These are phyloP conservation scores for Martensiomyces pterosporus DNA, from an alignment of 192 early-diverging fungal species.

Conservation along the genomic window DNA sequence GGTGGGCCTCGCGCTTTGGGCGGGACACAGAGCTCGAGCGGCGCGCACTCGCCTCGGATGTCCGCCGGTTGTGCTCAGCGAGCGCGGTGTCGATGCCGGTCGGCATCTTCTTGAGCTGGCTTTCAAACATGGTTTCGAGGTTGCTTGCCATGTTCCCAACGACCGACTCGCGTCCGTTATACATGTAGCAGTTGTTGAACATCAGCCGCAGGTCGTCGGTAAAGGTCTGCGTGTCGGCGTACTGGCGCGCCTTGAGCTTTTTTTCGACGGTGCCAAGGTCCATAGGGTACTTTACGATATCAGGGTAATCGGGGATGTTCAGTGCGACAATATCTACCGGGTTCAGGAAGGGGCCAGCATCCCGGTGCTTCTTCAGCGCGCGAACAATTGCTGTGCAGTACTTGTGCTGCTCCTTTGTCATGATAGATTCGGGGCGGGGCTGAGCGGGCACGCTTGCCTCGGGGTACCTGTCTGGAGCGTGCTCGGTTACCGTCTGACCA, in stretches of 20 bases:
- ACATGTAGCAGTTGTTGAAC: slow-evolving; percentile 75
- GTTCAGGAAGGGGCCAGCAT: slow-evolving; percentile 79
- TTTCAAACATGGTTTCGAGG: slow-evolving; percentile 66
- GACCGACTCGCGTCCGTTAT: slow-evolving; percentile 71
- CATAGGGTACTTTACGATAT: slow-evolving; percentile 73
- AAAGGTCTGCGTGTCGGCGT: slow-evolving; percentile 64
- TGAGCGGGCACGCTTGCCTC: no score
- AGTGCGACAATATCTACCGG: slow-evolving; percentile 75
- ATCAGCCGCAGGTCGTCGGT: slow-evolving; percentile 66
- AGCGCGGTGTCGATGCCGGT: slow-evolving; percentile 50
- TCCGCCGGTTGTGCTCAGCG: slow-evolving; percentile 38
- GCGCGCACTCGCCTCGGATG: slow-evolving; percentile 25
- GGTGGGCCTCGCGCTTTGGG: slow-evolving; percentile 59
- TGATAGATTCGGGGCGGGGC: slow-evolving; percentile 18
- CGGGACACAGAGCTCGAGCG: slow-evolving; percentile 36
- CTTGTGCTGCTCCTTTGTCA: slow-evolving; percentile 81
- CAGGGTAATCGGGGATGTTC: slow-evolving; percentile 75
- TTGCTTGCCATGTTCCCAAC: slow-evolving; percentile 66
- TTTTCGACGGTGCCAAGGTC: slow-evolving; percentile 72
- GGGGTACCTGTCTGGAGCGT: no score
- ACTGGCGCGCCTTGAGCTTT: slow-evolving; percentile 60
- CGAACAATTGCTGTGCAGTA: slow-evolving; percentile 72
- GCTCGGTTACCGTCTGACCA: no score
- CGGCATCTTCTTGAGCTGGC: slow-evolving; percentile 67
- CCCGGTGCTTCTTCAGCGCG: slow-evolving; percentile 72